phyloP scores from a whole-genome alignment of 2,329 filamentous ascomycete genomes.

The Pseudocercospora musae region DNA sequence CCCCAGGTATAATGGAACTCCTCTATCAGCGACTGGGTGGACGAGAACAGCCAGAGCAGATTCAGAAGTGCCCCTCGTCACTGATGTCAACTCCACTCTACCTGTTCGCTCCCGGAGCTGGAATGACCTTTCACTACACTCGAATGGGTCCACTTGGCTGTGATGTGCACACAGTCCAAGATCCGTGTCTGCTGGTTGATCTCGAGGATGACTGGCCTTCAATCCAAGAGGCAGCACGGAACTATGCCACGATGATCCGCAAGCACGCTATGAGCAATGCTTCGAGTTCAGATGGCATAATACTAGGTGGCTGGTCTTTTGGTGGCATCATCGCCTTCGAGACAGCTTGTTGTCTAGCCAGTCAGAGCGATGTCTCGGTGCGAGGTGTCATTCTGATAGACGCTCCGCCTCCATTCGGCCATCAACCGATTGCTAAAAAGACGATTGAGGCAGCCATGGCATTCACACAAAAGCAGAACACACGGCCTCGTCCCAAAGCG shows the following conservation, averaged over 20 bases:
- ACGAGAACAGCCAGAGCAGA: conserved; percentile 3
- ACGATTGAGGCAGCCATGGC: conserved; percentile 11
- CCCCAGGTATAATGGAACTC: conserved; percentile 3
- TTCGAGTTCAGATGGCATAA: not conserved
- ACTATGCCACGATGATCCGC: conserved; percentile 3
- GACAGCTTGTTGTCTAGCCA: conserved; percentile 1
- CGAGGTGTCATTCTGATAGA: conserved; percentile 9
- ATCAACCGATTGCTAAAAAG: conserved; percentile 6
- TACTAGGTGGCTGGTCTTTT: conserved; percentile 10
- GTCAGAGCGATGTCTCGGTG: not conserved
- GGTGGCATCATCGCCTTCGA: conserved; percentile 12
- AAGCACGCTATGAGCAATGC: not conserved
- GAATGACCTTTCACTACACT: conserved; percentile 7
- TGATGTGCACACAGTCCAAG: conserved; percentile 8
- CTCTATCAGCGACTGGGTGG: not conserved
- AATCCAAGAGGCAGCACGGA: conserved; percentile 3
- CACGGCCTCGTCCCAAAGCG: not conserved
- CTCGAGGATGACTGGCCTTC: conserved; percentile 9
- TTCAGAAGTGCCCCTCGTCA: not conserved
- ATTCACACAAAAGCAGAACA: not conserved
- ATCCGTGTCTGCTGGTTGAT: conserved; percentile 2
- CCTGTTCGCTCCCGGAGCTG: conserved; percentile 9
- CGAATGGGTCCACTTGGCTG: not conserved
- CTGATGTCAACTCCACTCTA: not conserved
- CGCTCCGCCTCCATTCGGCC: conserved; percentile 6